These are phyloP conservation scores for Phtheirospermum japonicum DNA, from an alignment of 257 asterid genomes.

Conservation along the genomic window DNA sequence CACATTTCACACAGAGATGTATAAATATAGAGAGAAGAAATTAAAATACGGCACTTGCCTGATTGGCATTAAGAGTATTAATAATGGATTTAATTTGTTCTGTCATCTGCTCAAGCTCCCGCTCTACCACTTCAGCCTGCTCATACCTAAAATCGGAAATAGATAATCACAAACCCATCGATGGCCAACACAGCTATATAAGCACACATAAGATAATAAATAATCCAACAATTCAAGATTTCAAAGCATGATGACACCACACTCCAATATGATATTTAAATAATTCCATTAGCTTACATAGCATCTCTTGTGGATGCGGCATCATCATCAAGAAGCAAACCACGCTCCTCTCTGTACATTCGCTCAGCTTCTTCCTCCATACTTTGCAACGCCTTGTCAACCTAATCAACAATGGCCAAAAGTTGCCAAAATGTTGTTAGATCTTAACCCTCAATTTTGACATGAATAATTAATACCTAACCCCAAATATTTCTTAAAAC, in stretches of 20 bases:
- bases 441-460: too few species aligned
- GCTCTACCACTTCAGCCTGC: slow-evolving; percentile 81
- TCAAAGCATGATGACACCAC: too few species aligned
- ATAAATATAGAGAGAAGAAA: background rate
- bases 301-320: slow-evolving; percentile 95
- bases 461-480: background rate
- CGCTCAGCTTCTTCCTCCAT: slow-evolving; percentile 91
- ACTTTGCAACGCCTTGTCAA: slow-evolving; percentile 88
- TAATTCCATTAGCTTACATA: slow-evolving; percentile 34
- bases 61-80: slow-evolving; percentile 68
- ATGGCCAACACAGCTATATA: background rate
- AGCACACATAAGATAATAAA: background rate
- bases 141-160: slow-evolving; percentile 1
- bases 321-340: slow-evolving; percentile 83
- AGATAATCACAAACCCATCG: background rate
- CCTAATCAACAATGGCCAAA: slow-evolving; percentile 42
- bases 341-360: slow-evolving; percentile 80
- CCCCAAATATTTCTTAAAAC: background rate
- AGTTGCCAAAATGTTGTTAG: background rate
- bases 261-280: too few species aligned
- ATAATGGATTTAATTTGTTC: slow-evolving; percentile 82
- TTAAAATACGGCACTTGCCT: slow-evolving; percentile 37
- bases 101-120: slow-evolving; percentile 82
- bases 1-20: background rate
- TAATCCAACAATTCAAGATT: background rate